Base-by-base conservation (phyloP, 176 grass and related monocot species). In the Areca catechu region DNA sequence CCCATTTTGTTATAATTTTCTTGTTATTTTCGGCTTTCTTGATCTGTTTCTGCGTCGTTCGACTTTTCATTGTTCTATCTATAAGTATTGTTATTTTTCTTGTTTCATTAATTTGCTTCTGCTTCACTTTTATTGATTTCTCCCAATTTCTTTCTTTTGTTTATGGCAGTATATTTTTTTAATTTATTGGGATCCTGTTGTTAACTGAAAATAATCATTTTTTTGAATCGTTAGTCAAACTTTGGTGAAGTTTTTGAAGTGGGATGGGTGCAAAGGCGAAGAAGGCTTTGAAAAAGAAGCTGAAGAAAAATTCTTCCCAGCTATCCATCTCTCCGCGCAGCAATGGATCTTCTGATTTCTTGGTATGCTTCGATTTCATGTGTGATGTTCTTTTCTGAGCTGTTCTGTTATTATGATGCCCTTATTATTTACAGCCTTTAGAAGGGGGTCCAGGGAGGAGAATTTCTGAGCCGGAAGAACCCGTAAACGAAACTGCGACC, bases 401-500 rank as follows among this genome's bases (percentile, higher is more conserved):
- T 53, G 22, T 16, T 28, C 4, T 7, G 16, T 58, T 37, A 5
- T 54, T 56, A 24, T 34, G 63, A 6, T 60, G 53, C 51, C 34
- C 34, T 14, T 43, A 10, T 58, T 60, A 16, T 1, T 50, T 76
- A 17, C 67, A 97, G 93, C 80, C 93, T 24, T 66, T 97, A 66
- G 87, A 88, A 82, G 84, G 57, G 24, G 83, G 69, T 7, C 65
- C 57, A 2, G 71, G 65, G 19, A 84, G 77, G 77, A 74, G 71
- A 64, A 49, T 52, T 48, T 24, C 50, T 1, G 19, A 78, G 25
- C 62, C 55, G 34, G 79, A 82, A 75, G 34, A 86, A 66, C 79
- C 71, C 7, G 79, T 73, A 29, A 96, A 84, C 21, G 50, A 54
- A 73, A 91, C 74, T 1, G 66, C 93, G n/a, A 91, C 86, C 0